Conservation (phyloP, 768 basidiomycete species). For the Termitomyces sp. region DNA sequence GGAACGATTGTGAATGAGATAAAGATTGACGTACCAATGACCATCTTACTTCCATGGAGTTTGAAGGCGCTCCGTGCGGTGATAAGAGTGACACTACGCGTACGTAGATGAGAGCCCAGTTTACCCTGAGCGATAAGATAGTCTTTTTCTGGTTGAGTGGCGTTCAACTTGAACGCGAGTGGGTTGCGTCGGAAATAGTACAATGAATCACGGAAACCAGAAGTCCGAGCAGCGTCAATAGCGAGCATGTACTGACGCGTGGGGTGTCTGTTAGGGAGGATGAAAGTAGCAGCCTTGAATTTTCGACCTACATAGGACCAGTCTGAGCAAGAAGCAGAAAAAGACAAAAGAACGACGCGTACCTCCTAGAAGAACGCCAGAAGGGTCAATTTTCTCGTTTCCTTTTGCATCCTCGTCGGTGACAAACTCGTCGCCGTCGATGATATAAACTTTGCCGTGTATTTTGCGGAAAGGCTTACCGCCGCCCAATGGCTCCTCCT, state of each 20-base stretch:
- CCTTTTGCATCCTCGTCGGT: conserved; percentile 84
- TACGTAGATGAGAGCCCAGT: conserved; percentile 84
- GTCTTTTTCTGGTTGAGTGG: conserved; percentile 89
- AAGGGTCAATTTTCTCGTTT: conserved; percentile 85
- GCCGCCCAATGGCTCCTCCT: conserved; percentile 44
- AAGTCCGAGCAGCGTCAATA: conserved; percentile 95
- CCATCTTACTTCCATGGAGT: conserved; percentile 88
- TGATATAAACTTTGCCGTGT: conserved; percentile 69
- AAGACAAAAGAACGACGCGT: conserved; percentile 24
- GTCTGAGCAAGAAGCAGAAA: conserved; percentile 1
- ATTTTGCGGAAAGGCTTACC: conserved; percentile 75
- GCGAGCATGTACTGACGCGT: conserved; percentile 91
- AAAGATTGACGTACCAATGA: conserved; percentile 59
- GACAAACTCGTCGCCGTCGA: conserved; percentile 88
- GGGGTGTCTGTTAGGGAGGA: conserved; percentile 82
- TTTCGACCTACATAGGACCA: conserved; percentile 56
- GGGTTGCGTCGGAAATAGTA: conserved; percentile 95
- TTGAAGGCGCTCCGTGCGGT: conserved; percentile 93
- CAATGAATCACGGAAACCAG: conserved; percentile 95
- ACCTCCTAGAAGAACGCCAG: conserved; percentile 87
- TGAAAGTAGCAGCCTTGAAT: conserved; percentile 89
- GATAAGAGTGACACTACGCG: conserved; percentile 90
- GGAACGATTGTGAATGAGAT: neutral
- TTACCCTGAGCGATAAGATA: conserved; percentile 86
- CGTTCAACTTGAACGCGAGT: conserved; percentile 87